Evolutionary conservation across 257 asterid species (phyloP), one percentile per base, ranked within the genome.

Genomic region (Echium plantagineum): DNA sequence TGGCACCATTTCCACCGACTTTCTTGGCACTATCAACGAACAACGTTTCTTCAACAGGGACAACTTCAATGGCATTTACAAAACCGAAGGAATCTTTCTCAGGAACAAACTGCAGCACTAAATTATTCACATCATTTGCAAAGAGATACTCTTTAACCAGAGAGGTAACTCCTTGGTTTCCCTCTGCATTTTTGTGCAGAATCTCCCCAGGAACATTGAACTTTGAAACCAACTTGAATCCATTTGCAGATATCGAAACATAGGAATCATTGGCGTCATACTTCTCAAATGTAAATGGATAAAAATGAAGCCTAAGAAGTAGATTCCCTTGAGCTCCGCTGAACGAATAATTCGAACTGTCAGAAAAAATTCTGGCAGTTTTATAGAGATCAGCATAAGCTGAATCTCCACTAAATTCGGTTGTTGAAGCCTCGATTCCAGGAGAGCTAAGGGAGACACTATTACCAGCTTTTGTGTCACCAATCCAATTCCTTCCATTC

Each of bases 401-500:
- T 21, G 77, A 59, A 69, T 89, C 86, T 5, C 90, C 91, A 62
- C 49, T 59, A 68, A 64, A 65, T 15, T 61, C 21, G n/a, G 68
- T 55, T 18, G 75, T 69, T 12, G 82, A 78, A 66, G 85, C 94
- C 71, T 81, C 97, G 52, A 81, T 71, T 64, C 94, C 85, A 9
- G 79, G 83, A 55, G 83, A 66, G 63, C 81, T 83, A 52, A 87
- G 67, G 67, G 83, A 81, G 55, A 85, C 74, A 69, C 87, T 90
- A 60, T 74, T 80, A 24, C 81, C 83, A 18, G 69, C 26, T 51
- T 74, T 61, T 5, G 79, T 28, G 57, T 90, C 97, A 47, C 96
- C 97, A 26, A 83, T 57, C 97, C 97, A 90, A 69, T 78, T 80
- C 66, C 90, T 78, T 35, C 95, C 96, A 67, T 85, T 85, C 18